Percentiles rank a stretch among this genome's conserved stretches.
phyloP scores from a whole-genome alignment of 2,329 filamentous ascomycete genomes.

The Aspergillus pseudotamarii region DNA sequence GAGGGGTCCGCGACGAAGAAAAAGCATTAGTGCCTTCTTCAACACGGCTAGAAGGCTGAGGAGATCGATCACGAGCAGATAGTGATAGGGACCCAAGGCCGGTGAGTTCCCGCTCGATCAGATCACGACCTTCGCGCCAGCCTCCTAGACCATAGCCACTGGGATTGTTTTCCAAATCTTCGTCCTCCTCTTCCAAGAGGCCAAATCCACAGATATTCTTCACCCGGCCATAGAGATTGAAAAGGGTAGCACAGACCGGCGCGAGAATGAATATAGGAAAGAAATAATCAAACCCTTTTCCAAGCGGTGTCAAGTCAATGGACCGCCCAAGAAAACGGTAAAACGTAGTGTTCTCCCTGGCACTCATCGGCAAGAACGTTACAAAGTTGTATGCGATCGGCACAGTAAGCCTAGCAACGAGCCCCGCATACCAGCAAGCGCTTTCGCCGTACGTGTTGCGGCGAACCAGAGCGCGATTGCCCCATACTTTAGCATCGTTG shows the following conservation, averaged over 20 bases:
- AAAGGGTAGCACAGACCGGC: constrained; percentile 81
- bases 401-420: constrained; percentile 89
- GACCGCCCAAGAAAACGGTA: constrained; percentile 82
- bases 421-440: constrained; percentile 93
- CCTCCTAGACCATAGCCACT: constrained; percentile 73
- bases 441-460: constrained; percentile 91
- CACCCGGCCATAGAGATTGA: constrained; percentile 84
- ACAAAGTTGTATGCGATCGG: constrained; percentile 96
- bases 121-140: constrained; percentile 87
- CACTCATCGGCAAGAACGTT: constrained; percentile 74
- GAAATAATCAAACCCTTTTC: constrained; percentile 80
- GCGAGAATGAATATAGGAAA: constrained; percentile 88
- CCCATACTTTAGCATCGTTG: constrained; percentile 95
- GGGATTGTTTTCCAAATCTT: constrained; percentile 63
- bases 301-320: constrained; percentile 80
- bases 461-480: constrained; percentile 84
- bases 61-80: constrained; percentile 34
- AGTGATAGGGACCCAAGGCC: constrained; percentile 56
- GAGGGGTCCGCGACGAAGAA: constrained; percentile 38
- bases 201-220: constrained; percentile 78
- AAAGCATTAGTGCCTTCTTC: constrained; percentile 30
- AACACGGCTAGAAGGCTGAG: constrained; percentile 29
- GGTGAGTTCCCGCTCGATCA: constrained; percentile 84
- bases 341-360: constrained; percentile 80
- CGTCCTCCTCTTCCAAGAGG: constrained; percentile 73